Evolutionary conservation across 2,329 filamentous ascomycete species (phyloP), one percentile per base, ranked within the genome.

Genomic region (Periconia digitata): DNA sequence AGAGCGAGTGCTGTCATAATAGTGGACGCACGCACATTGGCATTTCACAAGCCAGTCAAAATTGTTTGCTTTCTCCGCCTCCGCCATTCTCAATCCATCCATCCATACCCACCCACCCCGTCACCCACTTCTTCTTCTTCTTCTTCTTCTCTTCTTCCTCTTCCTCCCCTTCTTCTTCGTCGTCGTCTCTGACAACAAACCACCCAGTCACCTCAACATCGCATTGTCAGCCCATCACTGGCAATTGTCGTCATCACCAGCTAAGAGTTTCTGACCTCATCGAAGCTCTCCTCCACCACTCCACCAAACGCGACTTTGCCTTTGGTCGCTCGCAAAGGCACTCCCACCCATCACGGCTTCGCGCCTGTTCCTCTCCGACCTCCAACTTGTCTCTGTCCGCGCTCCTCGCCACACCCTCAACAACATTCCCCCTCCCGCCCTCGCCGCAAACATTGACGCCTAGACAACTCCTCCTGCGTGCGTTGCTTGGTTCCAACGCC

Each of bases 331-430:
- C 27, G 50, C 64, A 72, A 75, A 76, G 75, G 73, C 72, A 72
- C 55, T 52, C 56, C 53, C 24, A 47, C 29, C 46, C 69, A 76
- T 58, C 58, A 79, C 76, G 75, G 75, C 74, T 56, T 63, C 66
- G 69, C 71, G 73, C 70, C 60, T 64, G 50, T 63, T 71, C 49
- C 65, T 65, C 46, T 67, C 73, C 60, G 69, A 72, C 64, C 68
- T 73, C 55, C 75, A 78, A 76, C 62, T 75, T 77, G 75, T 72
- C 50, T 72, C 71, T 57, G 66, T 64, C 62, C 69, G 73, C 53
- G 69, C 71, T 47, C 71, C 76, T 49, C 72, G 70, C 56, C 72
- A 78, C 73, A 75, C 76, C 47, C 69, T 74, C 73, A 79, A 79
- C 74, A 72, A 72, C 71, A 69, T 76, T 35, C 76, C 76, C 24